Base-by-base conservation (phyloP, 768 basidiomycete species). In the Boletus subparvulus region DNA sequence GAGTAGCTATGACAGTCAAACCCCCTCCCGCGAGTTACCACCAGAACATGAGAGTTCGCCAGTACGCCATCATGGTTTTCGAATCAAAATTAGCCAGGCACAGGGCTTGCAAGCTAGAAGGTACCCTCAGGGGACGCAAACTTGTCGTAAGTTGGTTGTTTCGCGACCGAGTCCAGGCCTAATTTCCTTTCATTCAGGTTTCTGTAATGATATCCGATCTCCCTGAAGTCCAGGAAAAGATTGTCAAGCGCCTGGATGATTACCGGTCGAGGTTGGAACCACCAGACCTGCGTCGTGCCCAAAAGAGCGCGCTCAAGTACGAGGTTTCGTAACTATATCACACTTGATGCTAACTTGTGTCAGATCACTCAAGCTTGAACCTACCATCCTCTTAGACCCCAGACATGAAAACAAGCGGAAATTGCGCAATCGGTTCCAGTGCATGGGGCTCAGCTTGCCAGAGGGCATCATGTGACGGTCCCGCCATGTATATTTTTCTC, bases 41-140 rank as follows among this genome's bases (percentile, higher is more conserved):
- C 61, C 68, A 70, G 30, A 78, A 80, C 24, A 69, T 74, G 54
- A 73, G 62, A 13, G 68, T 78, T 58, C 73, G 74, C 17, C 78
- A 77, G 59, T 87, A 86, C 59, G 86, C 82, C 21, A 75, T 77
- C 6, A 60, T 87, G 6, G 68, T 76, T 19, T 86, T 85, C 59
- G 62, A 47, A 0, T 68, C 75, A 17, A 59, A 70, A 32, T 45
- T 51, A 6, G 75, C 76, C 36, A 78, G 77, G 3, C 60, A 55
- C 24, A 71, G 62, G 44, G 86, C 85, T 13, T 65, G 84, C 48
- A 54, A 59, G 12, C 62, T 79, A 26, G 71, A 77, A 50, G 77
- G 76, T 0, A 64, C 56, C 7, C 65, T 86, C 32, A 64, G 70
- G 9, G 79, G 75, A 11, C 68, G 65, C 48, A 50, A 67, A 44